phyloP scores from a whole-genome alignment of 257 asterid species.

The Solanum tarapatanum region DNA sequence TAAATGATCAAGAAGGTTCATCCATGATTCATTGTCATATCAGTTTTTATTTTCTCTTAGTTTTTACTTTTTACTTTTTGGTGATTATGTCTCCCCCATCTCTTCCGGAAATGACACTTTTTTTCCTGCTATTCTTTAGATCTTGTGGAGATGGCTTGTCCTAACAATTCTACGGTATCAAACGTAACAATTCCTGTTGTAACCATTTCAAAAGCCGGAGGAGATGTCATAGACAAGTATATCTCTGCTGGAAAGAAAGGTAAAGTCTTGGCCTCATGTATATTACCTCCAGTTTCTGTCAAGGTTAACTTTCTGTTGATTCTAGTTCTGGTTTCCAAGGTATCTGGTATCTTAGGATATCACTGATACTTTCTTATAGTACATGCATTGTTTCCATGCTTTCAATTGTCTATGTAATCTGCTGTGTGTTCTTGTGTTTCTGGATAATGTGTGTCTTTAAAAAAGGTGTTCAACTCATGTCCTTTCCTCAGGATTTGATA shows the following conservation, averaged over 20 bases:
- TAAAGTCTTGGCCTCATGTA: slow-evolving; percentile 8
- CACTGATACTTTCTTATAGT: not conserved
- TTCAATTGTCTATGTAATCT: not conserved
- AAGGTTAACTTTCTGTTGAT: not conserved
- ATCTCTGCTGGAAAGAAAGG: slow-evolving; percentile 53
- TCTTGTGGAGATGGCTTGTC: slow-evolving; percentile 82
- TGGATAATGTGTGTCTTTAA: not conserved
- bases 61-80: not conserved
- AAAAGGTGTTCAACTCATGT: not conserved
- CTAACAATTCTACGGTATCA: slow-evolving; percentile 29
- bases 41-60: not conserved
- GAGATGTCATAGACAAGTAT: slow-evolving; percentile 56
- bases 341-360: not conserved
- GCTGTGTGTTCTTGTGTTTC: not conserved
- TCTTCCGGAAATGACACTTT: slow-evolving; percentile 7
- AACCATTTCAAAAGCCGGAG: slow-evolving; percentile 67
- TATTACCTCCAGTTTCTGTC: not conserved
- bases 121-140: slow-evolving; percentile 35
- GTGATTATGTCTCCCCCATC: not conserved
- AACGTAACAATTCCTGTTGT: slow-evolving; percentile 68
- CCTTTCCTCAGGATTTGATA: not conserved
- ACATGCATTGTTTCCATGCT: not conserved
- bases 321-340: not conserved
- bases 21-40: not conserved
- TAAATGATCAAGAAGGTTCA: slow-evolving; percentile 75